Evolutionary conservation across 2,329 filamentous ascomycete genomes (phyloP), one percentile per base, ranked within the genome.

Genomic region (Xylaria sp.): DNA sequence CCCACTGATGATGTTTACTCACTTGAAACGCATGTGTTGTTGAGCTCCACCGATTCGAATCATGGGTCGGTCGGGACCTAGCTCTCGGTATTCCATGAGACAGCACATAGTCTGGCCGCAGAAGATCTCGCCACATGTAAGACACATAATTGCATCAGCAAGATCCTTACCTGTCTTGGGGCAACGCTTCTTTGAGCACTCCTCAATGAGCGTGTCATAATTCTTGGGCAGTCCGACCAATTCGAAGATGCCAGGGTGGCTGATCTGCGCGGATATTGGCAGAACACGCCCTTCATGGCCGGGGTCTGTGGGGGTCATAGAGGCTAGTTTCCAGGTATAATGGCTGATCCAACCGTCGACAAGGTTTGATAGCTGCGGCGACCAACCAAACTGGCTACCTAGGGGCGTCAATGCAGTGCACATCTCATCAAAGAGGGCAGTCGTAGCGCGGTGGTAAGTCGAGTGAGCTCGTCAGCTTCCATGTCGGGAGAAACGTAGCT

Each of bases 61-160:
- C 55, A 75, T 67, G 6, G 74, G 71, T 56, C 79, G 80, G 46
- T 78, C 75, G 15, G 74, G 75, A 42, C 70, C 72, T 9, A 70
- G 76, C 68, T 80, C 77, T 46, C 77, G 78, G 60, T 85, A 86
- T 63, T 87, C 82, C 70, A 88, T 88, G 73, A 92, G 87, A 75
- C 95, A 99, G 79, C 95, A 99, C 49, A 94, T 90, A 47, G 91
- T 92, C 80, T 99, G 95, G 9, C 91, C 92, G 78, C 95, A 99
- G 77, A 97, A 94, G 42, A 99, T 92, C n/a, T 94, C 93, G 35
- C 95, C 94, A 74, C 95, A 99, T 79, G 97, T 92, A 40, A 99
- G 84, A 73, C 95, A 99, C 38, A 99, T 87, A 67, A 91, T 92
- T 0, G 95, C 93, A 76, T 99, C 96, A 2, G 89, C 90, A 53